Evolutionary conservation across 805 yeast species (phyloP).

Genomic region (Wickerhamiella bombiphila): DNA sequence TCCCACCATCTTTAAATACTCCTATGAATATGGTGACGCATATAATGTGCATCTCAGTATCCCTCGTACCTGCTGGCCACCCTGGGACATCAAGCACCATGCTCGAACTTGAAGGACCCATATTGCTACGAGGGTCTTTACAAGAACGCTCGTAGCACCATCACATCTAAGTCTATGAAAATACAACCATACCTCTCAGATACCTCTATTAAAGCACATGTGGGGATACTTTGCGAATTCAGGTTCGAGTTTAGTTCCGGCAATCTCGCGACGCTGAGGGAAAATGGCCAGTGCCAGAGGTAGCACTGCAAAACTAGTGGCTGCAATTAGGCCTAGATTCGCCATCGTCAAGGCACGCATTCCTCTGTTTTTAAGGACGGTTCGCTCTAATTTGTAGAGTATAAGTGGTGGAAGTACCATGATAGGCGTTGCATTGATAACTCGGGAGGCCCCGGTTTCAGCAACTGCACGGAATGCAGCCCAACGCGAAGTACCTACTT

Average conservation of each 20-base stretch:
- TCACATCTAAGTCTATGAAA: no score
- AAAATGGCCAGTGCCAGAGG: constrained; percentile 94
- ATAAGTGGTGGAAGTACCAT: constrained; percentile 93
- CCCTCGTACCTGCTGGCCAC: neutral
- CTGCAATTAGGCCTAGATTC: constrained; percentile 76
- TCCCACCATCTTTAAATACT: neutral
- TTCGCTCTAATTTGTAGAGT: constrained; percentile 61
- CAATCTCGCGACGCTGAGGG: constrained; percentile 69
- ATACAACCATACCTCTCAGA: constrained; percentile 33
- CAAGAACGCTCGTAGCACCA: no score
- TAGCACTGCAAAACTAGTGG: constrained; percentile 70
- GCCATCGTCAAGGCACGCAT: constrained; percentile 47
- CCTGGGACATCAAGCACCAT: neutral
- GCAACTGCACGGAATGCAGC: constrained; percentile 94
- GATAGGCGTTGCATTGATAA: constrained; percentile 90
- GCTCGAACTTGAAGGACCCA: neutral
- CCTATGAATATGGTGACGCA: neutral
- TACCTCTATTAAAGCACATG: constrained; percentile 88
- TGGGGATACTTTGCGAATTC: constrained; percentile 43
- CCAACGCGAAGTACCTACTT: constrained; percentile 52
- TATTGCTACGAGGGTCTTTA: neutral
- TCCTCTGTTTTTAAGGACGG: constrained; percentile 53
- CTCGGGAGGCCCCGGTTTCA: constrained; percentile 90
- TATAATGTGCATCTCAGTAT: neutral
- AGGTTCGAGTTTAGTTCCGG: constrained; percentile 46